These are phyloP conservation scores for Amylocystis lapponica DNA, from an alignment of 768 basidiomycete genomes.

Conservation along the genomic window DNA sequence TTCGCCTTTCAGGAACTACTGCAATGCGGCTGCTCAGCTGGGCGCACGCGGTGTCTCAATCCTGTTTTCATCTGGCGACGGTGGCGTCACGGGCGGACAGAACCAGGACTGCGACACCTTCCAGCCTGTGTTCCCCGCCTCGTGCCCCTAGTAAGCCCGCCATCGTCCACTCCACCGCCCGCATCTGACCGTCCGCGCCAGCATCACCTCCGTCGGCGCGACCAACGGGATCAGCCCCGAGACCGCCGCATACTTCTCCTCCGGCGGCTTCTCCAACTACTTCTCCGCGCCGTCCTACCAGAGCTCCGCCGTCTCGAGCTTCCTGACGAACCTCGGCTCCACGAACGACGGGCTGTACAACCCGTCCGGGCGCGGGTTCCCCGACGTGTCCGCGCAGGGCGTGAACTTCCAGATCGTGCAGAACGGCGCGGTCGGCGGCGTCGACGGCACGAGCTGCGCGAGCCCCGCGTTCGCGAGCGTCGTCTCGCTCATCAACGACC, in stretches of 20 bases:
- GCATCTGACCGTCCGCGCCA: not conserved
- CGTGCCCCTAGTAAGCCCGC: slow-evolving; percentile 27
- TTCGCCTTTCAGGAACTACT: slow-evolving; percentile 21
- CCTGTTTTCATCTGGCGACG: slow-evolving; percentile 33
- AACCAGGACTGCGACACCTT: slow-evolving; percentile 22
- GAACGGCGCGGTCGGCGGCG: slow-evolving; percentile 13
- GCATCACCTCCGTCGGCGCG: slow-evolving; percentile 57
- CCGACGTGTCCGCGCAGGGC: slow-evolving; percentile 62
- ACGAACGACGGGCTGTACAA: slow-evolving; percentile 19
- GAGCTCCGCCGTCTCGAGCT: slow-evolving; percentile 12
- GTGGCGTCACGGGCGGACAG: slow-evolving; percentile 26
- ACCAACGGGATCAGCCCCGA: slow-evolving; percentile 34
- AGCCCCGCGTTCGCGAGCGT: slow-evolving; percentile 30
- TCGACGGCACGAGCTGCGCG: slow-evolving; percentile 30
- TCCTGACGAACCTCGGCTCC: slow-evolving; percentile 12
- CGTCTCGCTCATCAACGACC: slow-evolving; percentile 31
- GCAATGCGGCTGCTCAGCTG: slow-evolving; percentile 28
- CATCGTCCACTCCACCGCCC: not conserved
- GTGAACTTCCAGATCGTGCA: slow-evolving; percentile 39
- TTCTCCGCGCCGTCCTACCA: slow-evolving; percentile 22
- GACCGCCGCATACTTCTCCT: slow-evolving; percentile 19
- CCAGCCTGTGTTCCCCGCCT: slow-evolving; percentile 29
- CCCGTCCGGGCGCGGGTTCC: slow-evolving; percentile 37
- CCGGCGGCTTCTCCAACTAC: slow-evolving; percentile 26
- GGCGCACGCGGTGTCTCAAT: slow-evolving; percentile 30